Base-by-base conservation (phyloP, 75 land plant species). In the Chamaecyparis obtusa region DNA sequence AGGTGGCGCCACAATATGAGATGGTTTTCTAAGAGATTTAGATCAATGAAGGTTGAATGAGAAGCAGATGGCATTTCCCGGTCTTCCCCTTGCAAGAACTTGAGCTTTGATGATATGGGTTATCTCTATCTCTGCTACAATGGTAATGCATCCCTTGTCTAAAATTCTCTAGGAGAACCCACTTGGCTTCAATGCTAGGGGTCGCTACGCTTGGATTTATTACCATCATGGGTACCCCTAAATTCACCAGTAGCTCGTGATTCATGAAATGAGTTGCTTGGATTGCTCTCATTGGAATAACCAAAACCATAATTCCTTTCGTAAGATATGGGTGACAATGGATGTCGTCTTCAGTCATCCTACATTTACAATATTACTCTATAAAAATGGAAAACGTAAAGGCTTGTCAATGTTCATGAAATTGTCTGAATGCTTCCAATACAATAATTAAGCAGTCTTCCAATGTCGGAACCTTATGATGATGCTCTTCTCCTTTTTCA, bases 1-100 rank as follows among this genome's bases (percentile, higher is more conserved):
- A 43, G 82, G 82, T 79, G 82, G 82, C 82, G n/a, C n/a, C 82
- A 79, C 41, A 79, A 48, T 43, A 79, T 79, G 10, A 36, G 24
- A 79, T 79, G 82, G 46, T 48, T 43, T 79, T 43, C 82, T 16
- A 48, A 79, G 7, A 79, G n/a, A 79, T 24, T 79, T 24, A 44
- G 21, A 27, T 79, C 82, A 79, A 79, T 43, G 46, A 79, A 21
- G 44, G 82, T 5, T 17, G n/a, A 44, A 24, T 30, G 46, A 41
- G 37, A 48, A 41, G 24, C 24, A 43, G 41, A 17, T 79, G 82
- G 49, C 46, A 21, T 24, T 79, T 79, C 82, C 27, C 24, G 82
- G 24, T 79, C 82, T 79, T 79, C 49, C 82, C 82, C 82, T 41
- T 19, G 36, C 10, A 41, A 7, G n/a, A 10, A 79, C 15, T 0